Percentiles rank a stretch among this genome's conserved stretches.
These are phyloP conservation scores for Stentor coeruleus DNA, from an alignment of 73 alveolate genomes.

Conservation along the genomic window DNA sequence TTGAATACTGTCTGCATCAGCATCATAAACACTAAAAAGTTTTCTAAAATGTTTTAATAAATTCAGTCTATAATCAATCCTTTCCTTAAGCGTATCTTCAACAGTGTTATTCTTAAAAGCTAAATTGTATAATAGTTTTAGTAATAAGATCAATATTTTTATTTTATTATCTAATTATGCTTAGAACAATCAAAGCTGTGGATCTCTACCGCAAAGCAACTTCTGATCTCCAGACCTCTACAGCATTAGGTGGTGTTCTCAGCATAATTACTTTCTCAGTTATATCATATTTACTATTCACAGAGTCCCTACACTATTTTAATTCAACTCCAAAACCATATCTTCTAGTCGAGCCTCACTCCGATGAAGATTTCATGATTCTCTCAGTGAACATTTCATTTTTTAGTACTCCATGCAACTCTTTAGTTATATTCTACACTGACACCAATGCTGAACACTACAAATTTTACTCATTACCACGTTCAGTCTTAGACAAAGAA, in stretches of 20 bases:
- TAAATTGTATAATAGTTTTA: too few species aligned
- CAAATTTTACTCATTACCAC: neutral
- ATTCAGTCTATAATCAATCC: too few species aligned
- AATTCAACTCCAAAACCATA: neutral
- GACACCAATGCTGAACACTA: neutral
- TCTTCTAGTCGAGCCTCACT: neutral
- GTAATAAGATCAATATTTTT: too few species aligned
- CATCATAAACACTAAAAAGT: too few species aligned
- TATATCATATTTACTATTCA: neutral
- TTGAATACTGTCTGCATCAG: too few species aligned
- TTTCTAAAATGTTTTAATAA: too few species aligned
- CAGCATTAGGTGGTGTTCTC: neutral
- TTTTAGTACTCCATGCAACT: neutral
- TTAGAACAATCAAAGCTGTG: neutral
- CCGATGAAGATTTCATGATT: neutral
- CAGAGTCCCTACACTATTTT: neutral
- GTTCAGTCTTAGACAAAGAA: neutral
- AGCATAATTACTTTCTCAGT: neutral
- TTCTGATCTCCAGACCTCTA: neutral
- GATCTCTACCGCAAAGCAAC: neutral
- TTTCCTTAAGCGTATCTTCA: too few species aligned
- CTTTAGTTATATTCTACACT: neutral
- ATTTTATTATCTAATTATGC: too few species aligned
- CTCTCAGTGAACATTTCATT: neutral
- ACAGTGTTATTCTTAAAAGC: too few species aligned